Evolutionary conservation across 2,329 filamentous ascomycete genomes (phyloP).

Genomic region (Paecilomyces formosus): DNA sequence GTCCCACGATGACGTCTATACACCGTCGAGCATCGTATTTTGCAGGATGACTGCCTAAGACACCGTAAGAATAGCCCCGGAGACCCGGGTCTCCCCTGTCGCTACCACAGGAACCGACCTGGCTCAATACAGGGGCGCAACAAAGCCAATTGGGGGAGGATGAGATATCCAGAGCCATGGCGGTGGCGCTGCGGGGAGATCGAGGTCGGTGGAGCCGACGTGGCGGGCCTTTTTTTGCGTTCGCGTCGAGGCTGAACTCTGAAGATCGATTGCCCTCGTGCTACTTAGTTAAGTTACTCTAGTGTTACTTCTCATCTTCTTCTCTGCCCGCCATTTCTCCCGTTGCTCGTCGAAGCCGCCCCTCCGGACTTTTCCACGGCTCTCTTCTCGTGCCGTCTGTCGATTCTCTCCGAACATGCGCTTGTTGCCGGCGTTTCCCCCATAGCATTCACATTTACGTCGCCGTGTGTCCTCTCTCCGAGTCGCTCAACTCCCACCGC

Average conservation of each 20-base stretch:
- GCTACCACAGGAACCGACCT: not conserved
- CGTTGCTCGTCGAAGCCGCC: not conserved
- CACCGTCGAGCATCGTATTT: not conserved
- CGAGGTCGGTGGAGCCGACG: not conserved
- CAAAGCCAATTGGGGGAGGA: not conserved
- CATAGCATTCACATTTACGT: conserved; percentile 1
- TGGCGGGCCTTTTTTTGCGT: not conserved
- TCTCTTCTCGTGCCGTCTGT: not conserved
- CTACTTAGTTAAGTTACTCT: not conserved
- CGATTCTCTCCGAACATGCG: not conserved
- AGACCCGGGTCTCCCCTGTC: not conserved
- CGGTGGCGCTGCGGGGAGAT: not conserved
- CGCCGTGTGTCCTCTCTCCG: not conserved
- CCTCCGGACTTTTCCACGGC: not conserved
- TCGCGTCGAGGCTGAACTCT: not conserved
- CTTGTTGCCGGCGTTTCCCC: not conserved
- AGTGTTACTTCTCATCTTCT: not conserved
- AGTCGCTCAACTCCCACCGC: conserved; percentile 1
- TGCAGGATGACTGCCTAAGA: not conserved
- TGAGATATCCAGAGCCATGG: conserved; percentile 1
- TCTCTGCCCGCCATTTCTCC: not conserved
- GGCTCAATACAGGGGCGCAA: conserved; percentile 15
- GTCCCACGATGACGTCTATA: not conserved
- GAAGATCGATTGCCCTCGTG: not conserved
- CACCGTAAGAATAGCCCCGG: not conserved